Evolutionary conservation across 2,329 filamentous ascomycete genomes (phyloP), one percentile per base, ranked within the genome.

Genomic region (Cladobotryum protrusum): DNA sequence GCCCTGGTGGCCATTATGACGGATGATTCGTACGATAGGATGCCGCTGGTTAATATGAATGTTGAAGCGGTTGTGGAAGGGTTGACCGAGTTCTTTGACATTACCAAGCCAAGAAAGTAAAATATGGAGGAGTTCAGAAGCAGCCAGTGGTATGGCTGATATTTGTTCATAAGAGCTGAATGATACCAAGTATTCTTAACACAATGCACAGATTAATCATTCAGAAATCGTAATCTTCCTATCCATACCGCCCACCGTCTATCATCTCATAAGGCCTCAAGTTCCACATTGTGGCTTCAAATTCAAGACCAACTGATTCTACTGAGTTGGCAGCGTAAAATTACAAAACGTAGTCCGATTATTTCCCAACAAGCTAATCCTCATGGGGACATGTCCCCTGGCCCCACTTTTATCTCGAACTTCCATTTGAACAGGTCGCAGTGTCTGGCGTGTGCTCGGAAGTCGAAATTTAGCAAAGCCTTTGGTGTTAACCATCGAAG

Each of bases 1-100:
- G 87, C 87, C 0, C 75, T 95, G 13, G 87, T 95, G 33, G 89
- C 88, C 52, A 85, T 95, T 55, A 91, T 92, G 87, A 86, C 86
- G 65, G 87, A 92, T 63, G 87, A 87, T 48, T 87, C 85, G 24
- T 88, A 89, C 59, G 86, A 90, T 63, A 88, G 87, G 72, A 89
- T 92, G 73, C 85, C 86, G 4, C 72, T 91, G 54, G 87, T 95
- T 54, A 89, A 90, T 59, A 89, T 92, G 80, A 93, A 95, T 60
- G 86, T 92, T 2, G 85, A 89, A 60, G 84, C 88, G 0, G 85
- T 91, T 32, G 87, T 91, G 45, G 82, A 87, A 60, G 88, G 88
- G 0, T 68, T 95, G 61, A 82, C 83, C 36, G 82, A 90, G 63
- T 89, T 93, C 55, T 93, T 93, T 61, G 78, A 85, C 60, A 84